Base-by-base conservation (phyloP, 1,139 yeast genomes). In the Kazachstania sp. region DNA sequence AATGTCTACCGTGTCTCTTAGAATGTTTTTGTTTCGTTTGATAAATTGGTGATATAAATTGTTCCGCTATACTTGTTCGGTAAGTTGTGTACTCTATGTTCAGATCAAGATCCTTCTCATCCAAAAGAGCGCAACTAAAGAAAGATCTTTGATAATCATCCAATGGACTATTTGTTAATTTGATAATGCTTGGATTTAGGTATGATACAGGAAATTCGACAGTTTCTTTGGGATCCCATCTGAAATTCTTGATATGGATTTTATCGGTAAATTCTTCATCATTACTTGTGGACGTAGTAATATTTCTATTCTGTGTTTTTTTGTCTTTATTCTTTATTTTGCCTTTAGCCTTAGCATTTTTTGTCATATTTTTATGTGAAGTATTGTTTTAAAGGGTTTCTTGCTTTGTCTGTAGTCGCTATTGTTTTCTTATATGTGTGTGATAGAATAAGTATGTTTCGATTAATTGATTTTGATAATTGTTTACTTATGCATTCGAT, bases 101-200 rank as follows among this genome's bases (percentile, higher is more conserved):
- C 15, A 41, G 44, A 20, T 29, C 38, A 6, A 41, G 16, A 15
- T 35, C 42, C 16, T 32, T 18, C 5, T 44, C 34, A 34, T 44
- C 18, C 26, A 37, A 19, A 15, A 26, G 38, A 3, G n/a, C 29
- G 12, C 26, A 41, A 20, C 40, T 16, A 43, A 41, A 16, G 26
- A 29, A 15, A 35, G 31, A 31, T n/a, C 45, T 20, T 23, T 45
- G 48, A 30, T 45, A 45, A 34, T 45, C 48, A 35, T 45, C 48
- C 19, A 45, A 38, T 18, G 48, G 39, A 19, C 31, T 28, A 12
- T 38, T 32, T 6, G 40, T 42, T 12, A 45, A 23, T 45, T 37
- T 30, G 16, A 41, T 29, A 12, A 29, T 31, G 8, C n/a, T 13
- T 31, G 43, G 18, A 16, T 18, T 19, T 8, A 44, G 29, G 26